These are phyloP conservation scores for Gaertneriomyces sp. DNA, from an alignment of 192 early-diverging fungal species.

Conservation along the genomic window DNA sequence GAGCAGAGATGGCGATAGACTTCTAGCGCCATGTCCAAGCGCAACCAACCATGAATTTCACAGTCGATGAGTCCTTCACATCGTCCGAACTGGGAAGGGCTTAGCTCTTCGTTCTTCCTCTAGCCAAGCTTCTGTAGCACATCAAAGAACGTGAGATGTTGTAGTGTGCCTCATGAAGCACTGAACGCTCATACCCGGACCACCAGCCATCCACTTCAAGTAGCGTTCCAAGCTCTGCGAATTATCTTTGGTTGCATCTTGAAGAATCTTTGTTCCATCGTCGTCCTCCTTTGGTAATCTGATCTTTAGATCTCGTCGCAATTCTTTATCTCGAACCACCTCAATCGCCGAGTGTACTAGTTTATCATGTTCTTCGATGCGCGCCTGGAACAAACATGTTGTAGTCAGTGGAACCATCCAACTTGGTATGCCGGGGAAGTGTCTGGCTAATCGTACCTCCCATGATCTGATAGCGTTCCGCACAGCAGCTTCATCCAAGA, in stretches of 20 bases:
- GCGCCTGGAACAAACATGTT: neutral
- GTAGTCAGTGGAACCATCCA: neutral
- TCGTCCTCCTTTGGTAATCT: constrained; percentile 13
- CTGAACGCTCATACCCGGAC: constrained; percentile 7
- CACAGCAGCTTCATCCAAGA: constrained; percentile 16
- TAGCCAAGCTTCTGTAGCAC: no score
- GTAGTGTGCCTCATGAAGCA: no score
- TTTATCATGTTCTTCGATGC: constrained; percentile 19
- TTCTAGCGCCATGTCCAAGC: no score
- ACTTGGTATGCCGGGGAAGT: neutral
- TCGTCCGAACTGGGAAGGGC: no score
- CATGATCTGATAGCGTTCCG: neutral
- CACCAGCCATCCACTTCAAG: constrained; percentile 26
- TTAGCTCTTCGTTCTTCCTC: no score
- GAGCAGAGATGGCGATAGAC: no score
- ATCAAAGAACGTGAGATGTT: no score
- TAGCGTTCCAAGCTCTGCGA: constrained; percentile 8
- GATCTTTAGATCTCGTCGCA: constrained; percentile 10
- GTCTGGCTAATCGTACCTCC: neutral
- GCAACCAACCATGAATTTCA: no score
- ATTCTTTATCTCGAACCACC: neutral
- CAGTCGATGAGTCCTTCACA: no score
- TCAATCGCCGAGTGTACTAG: constrained; percentile 1
- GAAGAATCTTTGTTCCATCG: neutral
- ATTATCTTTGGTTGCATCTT: constrained; percentile 11